These are phyloP conservation scores for Extremus antarcticus DNA, from an alignment of 495 filamentous ascomycete species.

Conservation along the genomic window DNA sequence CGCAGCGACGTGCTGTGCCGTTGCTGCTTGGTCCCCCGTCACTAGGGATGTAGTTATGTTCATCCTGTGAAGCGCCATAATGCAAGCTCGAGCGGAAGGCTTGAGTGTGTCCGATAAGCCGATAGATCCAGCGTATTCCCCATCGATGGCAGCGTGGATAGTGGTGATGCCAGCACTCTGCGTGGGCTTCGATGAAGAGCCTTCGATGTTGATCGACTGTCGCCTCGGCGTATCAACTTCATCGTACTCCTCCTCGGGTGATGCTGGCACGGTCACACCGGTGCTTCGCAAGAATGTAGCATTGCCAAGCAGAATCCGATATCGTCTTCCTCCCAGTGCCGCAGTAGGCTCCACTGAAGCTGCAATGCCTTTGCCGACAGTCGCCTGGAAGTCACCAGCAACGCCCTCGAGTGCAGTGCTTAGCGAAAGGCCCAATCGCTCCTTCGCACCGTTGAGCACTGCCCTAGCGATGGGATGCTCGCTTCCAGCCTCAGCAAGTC, in stretches of 20 bases:
- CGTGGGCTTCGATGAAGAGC: conserved; percentile 12
- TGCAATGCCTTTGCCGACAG: conserved; percentile 75
- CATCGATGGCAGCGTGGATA: conserved; percentile 83
- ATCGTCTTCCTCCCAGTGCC: conserved; percentile 51
- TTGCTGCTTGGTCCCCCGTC: conserved; percentile 77
- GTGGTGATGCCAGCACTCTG: conserved; percentile 59
- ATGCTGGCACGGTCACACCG: conserved; percentile 53
- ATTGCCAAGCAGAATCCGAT: conserved; percentile 76
- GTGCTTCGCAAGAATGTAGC: conserved; percentile 60
- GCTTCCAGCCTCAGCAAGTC: conserved; percentile 83
- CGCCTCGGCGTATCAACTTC: conserved; percentile 32
- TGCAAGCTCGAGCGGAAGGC: conserved; percentile 66
- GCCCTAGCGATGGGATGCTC: conserved; percentile 93
- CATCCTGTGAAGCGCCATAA: conserved; percentile 74
- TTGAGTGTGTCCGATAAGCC: conserved; percentile 86
- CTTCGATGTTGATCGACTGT: conserved; percentile 26
- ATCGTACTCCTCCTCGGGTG: conserved; percentile 33
- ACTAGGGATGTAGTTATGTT: conserved; percentile 81
- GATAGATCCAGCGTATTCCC: conserved; percentile 65
- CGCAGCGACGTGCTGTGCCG: conserved; percentile 70
- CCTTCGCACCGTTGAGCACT: conserved; percentile 60
- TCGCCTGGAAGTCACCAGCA: conserved; percentile 71
- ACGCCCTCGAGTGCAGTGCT: conserved; percentile 72
- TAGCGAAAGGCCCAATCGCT: conserved; percentile 56
- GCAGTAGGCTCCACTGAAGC: conserved; percentile 69